Evolutionary conservation across 1,284 basidiomycete species (phyloP).

Genomic region (Lignosus rhinocerotis): DNA sequence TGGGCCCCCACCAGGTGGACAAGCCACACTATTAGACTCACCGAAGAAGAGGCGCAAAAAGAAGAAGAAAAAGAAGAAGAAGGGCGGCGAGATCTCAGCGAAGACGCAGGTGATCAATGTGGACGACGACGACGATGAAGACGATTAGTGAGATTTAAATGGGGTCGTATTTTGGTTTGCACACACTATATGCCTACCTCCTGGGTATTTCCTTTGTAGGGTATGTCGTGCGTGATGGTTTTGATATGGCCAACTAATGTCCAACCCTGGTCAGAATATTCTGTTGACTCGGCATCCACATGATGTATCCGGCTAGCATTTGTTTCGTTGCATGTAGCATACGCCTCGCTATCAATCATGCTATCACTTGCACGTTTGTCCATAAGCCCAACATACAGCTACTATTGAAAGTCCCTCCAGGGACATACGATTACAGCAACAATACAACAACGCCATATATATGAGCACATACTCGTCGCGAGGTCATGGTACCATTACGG

Average conservation of each 20-base stretch:
- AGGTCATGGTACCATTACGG: too few relatives aligned
- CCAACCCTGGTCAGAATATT: too few relatives aligned
- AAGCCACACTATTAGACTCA: conserved; percentile 33
- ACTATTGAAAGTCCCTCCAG: too few relatives aligned
- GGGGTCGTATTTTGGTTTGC: neutral
- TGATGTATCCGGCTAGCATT: too few relatives aligned
- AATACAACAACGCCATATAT: neutral
- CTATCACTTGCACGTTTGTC: neutral
- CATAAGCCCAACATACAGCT: neutral
- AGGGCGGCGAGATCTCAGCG: conserved; percentile 13
- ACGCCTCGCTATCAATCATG: neutral
- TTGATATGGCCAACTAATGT: too few relatives aligned
- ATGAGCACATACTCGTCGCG: neutral
- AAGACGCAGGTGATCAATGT: neutral
- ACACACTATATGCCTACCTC: neutral
- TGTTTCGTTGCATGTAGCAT: neutral
- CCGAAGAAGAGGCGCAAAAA: conserved; percentile 53
- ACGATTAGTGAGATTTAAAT: neutral
- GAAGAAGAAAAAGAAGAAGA: conserved; percentile 60
- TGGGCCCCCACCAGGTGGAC: conserved; percentile 44
- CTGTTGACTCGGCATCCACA: too few relatives aligned
- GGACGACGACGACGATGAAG: conserved; percentile 1
- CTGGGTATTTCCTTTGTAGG: neutral
- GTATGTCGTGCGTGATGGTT: too few relatives aligned
- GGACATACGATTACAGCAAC: neutral